Conservation (phyloP, 345 rosid species). For the Salix arbutifolia region DNA sequence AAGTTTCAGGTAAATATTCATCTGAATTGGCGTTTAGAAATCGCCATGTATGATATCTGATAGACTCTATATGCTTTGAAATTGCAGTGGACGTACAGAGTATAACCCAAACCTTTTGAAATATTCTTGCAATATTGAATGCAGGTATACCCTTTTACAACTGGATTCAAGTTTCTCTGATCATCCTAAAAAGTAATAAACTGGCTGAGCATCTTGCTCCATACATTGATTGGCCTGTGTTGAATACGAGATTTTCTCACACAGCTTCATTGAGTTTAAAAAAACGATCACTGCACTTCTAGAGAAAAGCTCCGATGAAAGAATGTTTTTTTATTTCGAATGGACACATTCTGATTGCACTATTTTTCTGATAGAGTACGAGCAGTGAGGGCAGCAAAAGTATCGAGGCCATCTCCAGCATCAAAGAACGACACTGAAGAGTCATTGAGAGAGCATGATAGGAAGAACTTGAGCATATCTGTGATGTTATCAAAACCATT, state of each 20-base stretch:
- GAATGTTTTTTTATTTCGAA: neutral
- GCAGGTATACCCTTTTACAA: conserved; percentile 49
- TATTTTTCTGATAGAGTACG: conserved; percentile 36
- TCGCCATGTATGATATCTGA: neutral
- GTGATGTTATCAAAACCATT: conserved; percentile 78
- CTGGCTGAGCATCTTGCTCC: neutral
- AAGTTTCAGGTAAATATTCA: conserved; percentile 68
- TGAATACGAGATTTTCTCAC: no score
- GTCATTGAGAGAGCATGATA: conserved; percentile 22
- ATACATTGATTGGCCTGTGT: neutral
- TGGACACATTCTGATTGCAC: neutral
- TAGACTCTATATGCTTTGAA: neutral
- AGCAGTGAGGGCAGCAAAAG: conserved; percentile 57
- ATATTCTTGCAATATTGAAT: conserved; percentile 73
- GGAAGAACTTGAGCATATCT: conserved; percentile 38
- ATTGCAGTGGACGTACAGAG: conserved; percentile 74
- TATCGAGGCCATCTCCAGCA: conserved; percentile 26
- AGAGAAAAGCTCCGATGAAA: neutral
- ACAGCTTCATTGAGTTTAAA: neutral
- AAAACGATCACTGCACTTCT: neutral
- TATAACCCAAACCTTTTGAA: conserved; percentile 62
- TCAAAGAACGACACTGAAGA: conserved; percentile 25
- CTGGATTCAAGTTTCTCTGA: neutral
- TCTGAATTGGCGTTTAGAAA: neutral
- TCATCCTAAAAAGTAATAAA: neutral